These are phyloP conservation scores for Mycena pura DNA, from an alignment of 768 basidiomycete genomes.

Conservation along the genomic window DNA sequence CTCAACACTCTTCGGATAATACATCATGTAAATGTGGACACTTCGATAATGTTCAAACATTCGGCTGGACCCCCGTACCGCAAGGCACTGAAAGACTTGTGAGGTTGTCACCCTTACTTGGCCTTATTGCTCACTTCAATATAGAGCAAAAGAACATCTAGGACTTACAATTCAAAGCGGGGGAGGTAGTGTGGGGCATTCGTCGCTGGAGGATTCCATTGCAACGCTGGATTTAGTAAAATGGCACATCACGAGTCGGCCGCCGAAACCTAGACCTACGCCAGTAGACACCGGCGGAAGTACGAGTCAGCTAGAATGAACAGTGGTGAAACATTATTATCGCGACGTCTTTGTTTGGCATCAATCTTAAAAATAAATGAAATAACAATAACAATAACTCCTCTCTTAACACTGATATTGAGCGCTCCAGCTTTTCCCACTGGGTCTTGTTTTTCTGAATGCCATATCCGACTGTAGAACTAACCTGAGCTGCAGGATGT, in stretches of 20 bases:
- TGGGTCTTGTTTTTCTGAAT: not conserved
- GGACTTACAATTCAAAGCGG: conserved; percentile 84
- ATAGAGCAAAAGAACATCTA: conserved; percentile 84
- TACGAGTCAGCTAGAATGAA: not conserved
- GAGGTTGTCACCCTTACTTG: conserved; percentile 25
- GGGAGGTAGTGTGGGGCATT: conserved; percentile 79
- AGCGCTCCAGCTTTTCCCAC: too few relatives aligned
- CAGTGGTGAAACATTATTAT: not conserved
- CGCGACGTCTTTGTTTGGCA: conserved; percentile 21
- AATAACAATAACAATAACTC: too few relatives aligned
- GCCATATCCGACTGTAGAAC: not conserved
- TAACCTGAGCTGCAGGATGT: conserved; percentile 1
- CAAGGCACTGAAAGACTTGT: conserved; percentile 85
- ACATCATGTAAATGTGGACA: conserved; percentile 87
- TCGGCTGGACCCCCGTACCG: conserved; percentile 74
- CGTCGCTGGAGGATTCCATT: conserved; percentile 87
- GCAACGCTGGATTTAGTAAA: conserved; percentile 89
- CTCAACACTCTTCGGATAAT: conserved; percentile 88
- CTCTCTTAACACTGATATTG: too few relatives aligned
- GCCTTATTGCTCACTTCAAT: conserved; percentile 26
- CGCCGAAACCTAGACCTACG: conserved; percentile 9
- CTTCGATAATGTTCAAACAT: conserved; percentile 88
- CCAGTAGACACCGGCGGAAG: not conserved
- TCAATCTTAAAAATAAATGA: too few relatives aligned
- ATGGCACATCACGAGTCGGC: conserved; percentile 68